Evolutionary conservation across 257 asterid species (phyloP), one percentile per base, ranked within the genome.

Genomic region (Lantana camara): DNA sequence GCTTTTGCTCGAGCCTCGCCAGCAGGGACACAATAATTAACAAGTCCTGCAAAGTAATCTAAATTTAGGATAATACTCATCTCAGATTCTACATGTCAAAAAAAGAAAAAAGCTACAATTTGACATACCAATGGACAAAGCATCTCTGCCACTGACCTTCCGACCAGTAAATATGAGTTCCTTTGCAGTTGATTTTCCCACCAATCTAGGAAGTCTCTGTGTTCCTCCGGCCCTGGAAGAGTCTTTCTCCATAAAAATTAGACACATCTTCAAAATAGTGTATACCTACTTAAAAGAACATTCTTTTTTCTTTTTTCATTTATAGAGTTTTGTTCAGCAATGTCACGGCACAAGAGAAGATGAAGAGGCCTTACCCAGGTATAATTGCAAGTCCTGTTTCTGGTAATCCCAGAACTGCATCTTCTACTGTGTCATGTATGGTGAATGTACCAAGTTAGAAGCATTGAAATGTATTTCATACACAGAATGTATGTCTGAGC

Each of bases 371-470:
- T 60, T 76, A 89, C 98, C 97, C 97, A 38, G 97, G 98, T 66
- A 93, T 93, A 73, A 93, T 81, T 19, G 98, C 98, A 67, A 93
- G 97, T 53, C 96, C 97, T 13, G 98, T 89, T 81, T 93, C 98
- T 69, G 98, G 98, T 67, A 89, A 63, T 77, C 97, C 96, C 44
- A 89, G 65, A 48, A 79, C 71, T 68, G 98, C 91, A 89, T 76
- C 80, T 79, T 93, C 94, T 61, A 94, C 96, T 92, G 79, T 54
- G 67, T 29, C 57, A 60, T 68, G 55, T 32, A 69, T 42, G 23
- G 27, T 9, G 61, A 68, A 42, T 40, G 41, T 23, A 51, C 48
- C 45, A 64, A 64, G 62, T 72, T 53, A 63, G 61, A 62, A 71
- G 51, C n/a, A 35, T 13, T 47, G n/a, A n/a, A n/a, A 50, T n/a